A percentile compares a stretch with the other conserved stretches of the same genome.
Conservation (phyloP, 2,329 filamentous ascomycete species). For the Lasiodiplodia sp. region DNA sequence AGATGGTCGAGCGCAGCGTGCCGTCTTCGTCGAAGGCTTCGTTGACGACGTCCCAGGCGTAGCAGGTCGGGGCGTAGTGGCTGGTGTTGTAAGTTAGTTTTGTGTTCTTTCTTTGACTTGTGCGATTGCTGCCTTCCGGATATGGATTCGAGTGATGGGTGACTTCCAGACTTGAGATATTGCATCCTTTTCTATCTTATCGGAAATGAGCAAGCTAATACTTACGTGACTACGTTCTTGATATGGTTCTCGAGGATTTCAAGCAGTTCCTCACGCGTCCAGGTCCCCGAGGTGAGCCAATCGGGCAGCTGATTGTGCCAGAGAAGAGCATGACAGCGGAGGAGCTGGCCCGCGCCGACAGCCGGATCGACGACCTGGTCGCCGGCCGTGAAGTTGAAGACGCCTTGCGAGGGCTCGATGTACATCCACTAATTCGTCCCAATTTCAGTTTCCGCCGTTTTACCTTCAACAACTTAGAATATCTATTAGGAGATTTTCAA, state of each 20-base stretch:
- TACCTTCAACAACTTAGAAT: too few species aligned
- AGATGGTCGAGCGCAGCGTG: conserved; percentile 60
- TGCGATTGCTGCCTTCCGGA: too few species aligned
- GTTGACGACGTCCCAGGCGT: conserved; percentile 72
- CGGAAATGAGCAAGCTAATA: too few species aligned
- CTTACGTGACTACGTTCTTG: conserved; percentile 57
- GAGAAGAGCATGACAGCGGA: conserved; percentile 69
- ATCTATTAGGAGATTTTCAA: too few species aligned
- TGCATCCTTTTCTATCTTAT: too few species aligned
- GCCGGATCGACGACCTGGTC: conserved; percentile 57
- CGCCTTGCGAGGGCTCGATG: conserved; percentile 63
- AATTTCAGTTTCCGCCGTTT: background rate
- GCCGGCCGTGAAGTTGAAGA: conserved; percentile 66
- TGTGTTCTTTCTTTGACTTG: too few species aligned
- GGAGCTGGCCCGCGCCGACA: conserved; percentile 51
- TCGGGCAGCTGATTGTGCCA: conserved; percentile 63
- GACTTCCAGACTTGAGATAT: too few species aligned
- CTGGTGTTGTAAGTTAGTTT: conserved; percentile 21
- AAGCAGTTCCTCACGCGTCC: conserved; percentile 66
- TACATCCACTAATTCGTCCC: conserved; percentile 61
- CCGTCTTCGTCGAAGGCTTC: conserved; percentile 68
- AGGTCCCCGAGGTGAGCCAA: conserved; percentile 61
- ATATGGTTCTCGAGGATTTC: conserved; percentile 67
- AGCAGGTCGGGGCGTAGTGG: conserved; percentile 55
- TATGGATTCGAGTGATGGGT: too few species aligned